Evolutionary conservation across 2,329 filamentous ascomycete genomes (phyloP), one percentile per base, ranked within the genome.

Genomic region (Ceratocystis destructans): DNA sequence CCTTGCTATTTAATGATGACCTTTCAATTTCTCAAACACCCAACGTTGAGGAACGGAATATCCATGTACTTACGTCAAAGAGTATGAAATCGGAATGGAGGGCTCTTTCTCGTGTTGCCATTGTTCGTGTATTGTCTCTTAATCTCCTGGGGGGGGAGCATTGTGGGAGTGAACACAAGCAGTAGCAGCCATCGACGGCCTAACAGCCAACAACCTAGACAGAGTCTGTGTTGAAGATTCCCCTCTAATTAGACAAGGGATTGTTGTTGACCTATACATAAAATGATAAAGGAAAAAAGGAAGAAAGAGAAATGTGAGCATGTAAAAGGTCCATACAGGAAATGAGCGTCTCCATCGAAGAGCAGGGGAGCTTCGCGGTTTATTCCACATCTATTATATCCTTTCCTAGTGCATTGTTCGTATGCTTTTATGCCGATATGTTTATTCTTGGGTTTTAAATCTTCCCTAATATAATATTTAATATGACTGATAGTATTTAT

Each of bases 321-420:
- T 25, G 15, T 59, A 59, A 59, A 59, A 59, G 53, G 53, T 59
- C 53, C 28, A 33, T 37, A 59, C 53, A 59, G 53, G 28, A 59
- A 59, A 59, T 59, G 53, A 59, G n/a, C 15, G 53, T 59, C 28
- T 12, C 48, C 25, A 17, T 59, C 10, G 2, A 59, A 3, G 46
- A 59, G 53, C 53, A 59, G 53, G 53, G 53, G 20, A 31, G 45
- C 20, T 48, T 20, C 6, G 5, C 8, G 12, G 37, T 8, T 12
- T 10, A 37, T 37, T 37, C 12, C 37, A 37, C 1, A 37, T 12
- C 37, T 12, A 37, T 37, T 12, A 37, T 8, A 37, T 37, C 33
- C 33, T 10, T 37, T 37, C 33, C 33, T 7, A 8, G 33, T 37
- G 37, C 37, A 20, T 48, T 20, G 15, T 50, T 50, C 5, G 3